Base-by-base conservation (phyloP, 805 yeast genomes). In the Clavispora phyllophila region DNA sequence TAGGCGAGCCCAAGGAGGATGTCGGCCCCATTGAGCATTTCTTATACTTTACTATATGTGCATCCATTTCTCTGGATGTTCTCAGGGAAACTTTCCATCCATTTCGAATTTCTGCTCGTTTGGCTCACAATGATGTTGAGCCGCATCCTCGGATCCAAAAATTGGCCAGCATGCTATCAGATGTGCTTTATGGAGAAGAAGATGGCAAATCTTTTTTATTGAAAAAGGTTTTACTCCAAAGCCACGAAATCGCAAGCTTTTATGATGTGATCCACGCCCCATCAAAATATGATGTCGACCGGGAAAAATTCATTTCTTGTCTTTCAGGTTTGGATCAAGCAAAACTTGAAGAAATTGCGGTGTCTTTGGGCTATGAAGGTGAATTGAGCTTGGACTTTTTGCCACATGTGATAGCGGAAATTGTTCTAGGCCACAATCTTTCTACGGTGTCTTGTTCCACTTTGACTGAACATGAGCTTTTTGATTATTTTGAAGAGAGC, bases 1-100 rank as follows among this genome's bases (percentile, higher is more conserved):
- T 13, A 10, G 5, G 13, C 12, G 20, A 5, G 13, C 9, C 33
- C 12, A 17, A 15, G 14, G 20, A 15, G 7, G 13, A 5, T 6
- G 10, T 5, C 10, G 17, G n/a, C 56, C 8, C 57, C 58, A 1
- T 68, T 69, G 73, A 45, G 49, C n/a, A 50, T 51, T 34, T 33
- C 49, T 5, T 48, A 39, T 5, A 37, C 20, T 29, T 29, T 29
- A 13, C 33, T 9, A 17, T 29, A 2, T 29, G 33, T 29, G 33
- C 20, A 2, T 29, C 33, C 7, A 29, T 29, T 7, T 29, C 9
- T 20, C 20, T 29, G 33, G 20, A 29, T 3, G 33, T 15, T 9
- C 15, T 29, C 20, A 15, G 20, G 13, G 9, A 7, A 6, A 20
- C 10, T 3, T 29, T 29, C 20, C 20, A 17, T 15, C 33, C 33